phyloP scores from a whole-genome alignment of 176 grass and related monocot species.

The Rhynchospora breviuscula region DNA sequence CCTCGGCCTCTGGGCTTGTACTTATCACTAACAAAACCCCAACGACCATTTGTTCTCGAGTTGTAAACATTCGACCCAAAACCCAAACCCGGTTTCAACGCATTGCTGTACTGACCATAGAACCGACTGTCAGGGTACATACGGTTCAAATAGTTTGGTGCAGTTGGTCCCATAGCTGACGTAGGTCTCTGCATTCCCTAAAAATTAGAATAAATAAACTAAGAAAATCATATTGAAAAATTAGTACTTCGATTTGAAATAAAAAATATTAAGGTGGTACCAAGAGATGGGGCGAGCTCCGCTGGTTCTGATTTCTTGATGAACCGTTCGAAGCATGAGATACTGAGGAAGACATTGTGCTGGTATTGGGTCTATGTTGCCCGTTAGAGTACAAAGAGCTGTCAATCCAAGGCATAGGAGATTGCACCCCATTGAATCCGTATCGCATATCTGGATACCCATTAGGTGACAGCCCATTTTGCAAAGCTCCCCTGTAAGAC shows the following conservation, averaged over 20 bases:
- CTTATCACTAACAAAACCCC: slow-evolving; percentile 53
- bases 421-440: slow-evolving; percentile 42
- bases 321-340: slow-evolving; percentile 43
- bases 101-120: slow-evolving; percentile 51
- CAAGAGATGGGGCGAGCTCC: slow-evolving; percentile 46
- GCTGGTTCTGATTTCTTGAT: slow-evolving; percentile 59
- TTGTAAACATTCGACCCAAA: slow-evolving; percentile 74
- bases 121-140: slow-evolving; percentile 64
- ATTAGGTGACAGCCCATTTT: slow-evolving; percentile 44
- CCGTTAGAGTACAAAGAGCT: slow-evolving; percentile 52
- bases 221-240: neutral
- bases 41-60: slow-evolving; percentile 55
- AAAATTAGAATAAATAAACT: slow-evolving; percentile 22
- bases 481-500: slow-evolving; percentile 48
- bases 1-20: slow-evolving; percentile 63
- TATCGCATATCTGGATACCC: slow-evolving; percentile 38
- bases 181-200: slow-evolving; percentile 61
- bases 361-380: slow-evolving; percentile 53
- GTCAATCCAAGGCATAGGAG: slow-evolving; percentile 66
- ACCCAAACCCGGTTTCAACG: slow-evolving; percentile 49
- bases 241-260: slow-evolving; percentile 9
- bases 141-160: slow-evolving; percentile 45
- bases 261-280: slow-evolving; percentile 33
- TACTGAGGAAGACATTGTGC: slow-evolving; percentile 41
- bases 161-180: slow-evolving; percentile 59